Base-by-base conservation (phyloP, 2,329 filamentous ascomycete genomes). In the Fusarium setosum region DNA sequence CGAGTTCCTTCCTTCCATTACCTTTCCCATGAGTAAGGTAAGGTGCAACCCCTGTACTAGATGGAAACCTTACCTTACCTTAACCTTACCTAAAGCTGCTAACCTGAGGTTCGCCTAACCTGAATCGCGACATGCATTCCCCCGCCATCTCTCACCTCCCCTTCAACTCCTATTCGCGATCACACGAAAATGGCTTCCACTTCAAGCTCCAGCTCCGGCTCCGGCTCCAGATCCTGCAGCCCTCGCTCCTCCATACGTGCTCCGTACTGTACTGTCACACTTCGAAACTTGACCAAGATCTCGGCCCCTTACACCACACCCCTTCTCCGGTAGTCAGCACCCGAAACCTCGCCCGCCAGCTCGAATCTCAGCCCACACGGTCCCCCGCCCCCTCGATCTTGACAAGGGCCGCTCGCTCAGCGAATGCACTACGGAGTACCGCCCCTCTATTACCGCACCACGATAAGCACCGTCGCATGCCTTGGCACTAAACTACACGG, bases 281-380 rank as follows among this genome's bases (percentile, higher is more conserved):
- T 34, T 23, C 13, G 26, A 56, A 38, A 32, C 63, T 42, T 44
- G 50, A 41, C 37, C 38, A 20, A 65, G 65, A 65, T 65, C 61
- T 52, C 34, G 42, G 38, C 51, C 61, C 61, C 53, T 40, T 50
- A 47, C 45, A 48, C 40, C 31, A 38, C 56, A 42, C 64, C 56
- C 65, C 51, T 68, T 68, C 58, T 32, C 55, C 65, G 61, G 64
- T 62, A 65, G 64, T 59, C 67, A 69, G 37, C 47, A 60, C 54
- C 58, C 63, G 56, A 69, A 59, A 67, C 69, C 65, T 69, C 63
- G 45, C 51, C 67, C 42, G 59, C 42, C 65, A 72, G 45, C 70
- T 72, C 62, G 62, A 72, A 70, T 72, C 70, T 72, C 68, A 72
- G 70, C 65, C 70, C 70, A 72, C 62, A 71, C 62, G 50, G 61